Base-by-base conservation (phyloP, 176 grass and related monocot species). In the Oryza australiensis region DNA sequence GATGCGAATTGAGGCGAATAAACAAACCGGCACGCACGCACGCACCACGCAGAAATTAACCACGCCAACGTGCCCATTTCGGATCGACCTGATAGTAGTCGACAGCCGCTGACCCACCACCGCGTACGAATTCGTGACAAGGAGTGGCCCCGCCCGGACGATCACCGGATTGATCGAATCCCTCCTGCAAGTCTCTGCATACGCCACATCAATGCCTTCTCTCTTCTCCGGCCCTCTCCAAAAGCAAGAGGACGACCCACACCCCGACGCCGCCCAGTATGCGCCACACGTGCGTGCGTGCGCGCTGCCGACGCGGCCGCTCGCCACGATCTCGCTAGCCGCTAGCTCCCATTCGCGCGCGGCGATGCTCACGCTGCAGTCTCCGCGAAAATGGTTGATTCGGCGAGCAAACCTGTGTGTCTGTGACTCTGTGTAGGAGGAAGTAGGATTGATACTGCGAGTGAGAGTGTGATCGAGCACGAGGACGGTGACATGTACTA, bases 251-350 rank as follows among this genome's bases (percentile, higher is more conserved):
- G 42, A 73, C 70, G 74, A 35, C 22, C 5, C 37, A 22, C 34
- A 8, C 34, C 49, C 49, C 49, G 16, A 53, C 49, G 49, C 49
- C 49, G 13, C 13, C 0, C 45, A 4, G 41, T 6, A 13, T 27
- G 27, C 8, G 26, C 24, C 72, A 68, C 82, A 84, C 81, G 72
- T 76, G 63, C 72, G 53, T 35, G 22, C 60, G 2, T 29, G 26
- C 38, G 14, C 49, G 14, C 18, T 53, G 49, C 49, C 49, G 49
- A 53, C 49, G 35, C 34, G 34, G 48, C 48, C 1, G 48, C 48
- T 51, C 48, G 16, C 49, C 49, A 53, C 7, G 49, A 53, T 53
- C 16, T 22, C 18, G 16, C 49, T 53, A 49, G 14, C 46, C 46
- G 46, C 46, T 49, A 49, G 46, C 46, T 14, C 46, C 46, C 46